Percentiles rank a stretch among this genome's conserved stretches.
phyloP scores from a whole-genome alignment of 306 rosid species.

The Herpetospermum pedunculosum region DNA sequence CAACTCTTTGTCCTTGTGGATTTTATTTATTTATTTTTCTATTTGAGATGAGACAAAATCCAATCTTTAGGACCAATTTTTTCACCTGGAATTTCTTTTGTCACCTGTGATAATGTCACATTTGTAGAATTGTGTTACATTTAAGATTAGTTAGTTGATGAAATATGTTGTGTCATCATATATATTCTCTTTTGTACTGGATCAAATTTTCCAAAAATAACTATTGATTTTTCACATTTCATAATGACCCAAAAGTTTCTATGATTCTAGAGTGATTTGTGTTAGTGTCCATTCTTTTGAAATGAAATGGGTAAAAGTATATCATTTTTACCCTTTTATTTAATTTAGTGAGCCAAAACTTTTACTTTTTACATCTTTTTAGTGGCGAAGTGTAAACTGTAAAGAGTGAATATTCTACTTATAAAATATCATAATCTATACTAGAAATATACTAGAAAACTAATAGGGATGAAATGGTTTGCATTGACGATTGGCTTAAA shows the following conservation, averaged over 20 bases:
- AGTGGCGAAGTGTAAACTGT: too few species aligned
- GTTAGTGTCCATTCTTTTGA: background rate
- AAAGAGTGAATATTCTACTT: background rate
- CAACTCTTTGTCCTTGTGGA: background rate
- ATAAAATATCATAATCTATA: background rate
- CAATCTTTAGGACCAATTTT: background rate
- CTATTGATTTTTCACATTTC: background rate
- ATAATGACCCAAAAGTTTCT: background rate
- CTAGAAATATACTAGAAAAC: background rate
- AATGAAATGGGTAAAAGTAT: background rate
- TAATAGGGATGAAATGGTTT: background rate
- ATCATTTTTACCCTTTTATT: background rate
- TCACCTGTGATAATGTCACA: background rate
- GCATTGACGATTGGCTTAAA: background rate
- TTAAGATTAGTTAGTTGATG: background rate
- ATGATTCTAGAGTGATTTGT: background rate
- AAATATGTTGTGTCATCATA: background rate
- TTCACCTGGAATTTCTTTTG: background rate
- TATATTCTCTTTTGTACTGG: background rate
- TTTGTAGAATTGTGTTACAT: background rate
- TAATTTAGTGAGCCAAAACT: background rate
- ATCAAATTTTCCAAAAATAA: background rate
- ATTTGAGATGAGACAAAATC: background rate
- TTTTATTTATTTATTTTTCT: background rate
- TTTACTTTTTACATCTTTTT: background rate